These are phyloP conservation scores for Cyberlindnera bimundalis DNA, from an alignment of 805 yeast genomes.

Conservation along the genomic window DNA sequence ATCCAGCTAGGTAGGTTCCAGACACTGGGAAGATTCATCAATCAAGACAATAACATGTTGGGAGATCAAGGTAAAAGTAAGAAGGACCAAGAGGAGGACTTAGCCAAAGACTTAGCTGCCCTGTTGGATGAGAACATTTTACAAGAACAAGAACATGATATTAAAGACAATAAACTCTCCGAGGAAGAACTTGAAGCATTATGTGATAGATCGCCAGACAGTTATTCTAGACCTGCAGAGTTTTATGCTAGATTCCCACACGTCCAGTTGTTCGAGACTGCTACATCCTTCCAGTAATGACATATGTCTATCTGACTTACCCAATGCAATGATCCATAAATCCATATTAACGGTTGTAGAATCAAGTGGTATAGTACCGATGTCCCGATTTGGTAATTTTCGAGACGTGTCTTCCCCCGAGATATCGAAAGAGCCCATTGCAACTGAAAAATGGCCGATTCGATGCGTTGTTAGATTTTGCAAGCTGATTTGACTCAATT, in stretches of 20 bases:
- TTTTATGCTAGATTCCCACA: conserved; percentile 31
- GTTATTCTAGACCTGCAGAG: conserved; percentile 34
- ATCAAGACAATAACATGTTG: conserved; percentile 28
- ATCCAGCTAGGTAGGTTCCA: conserved; percentile 63
- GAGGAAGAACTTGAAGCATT: conserved; percentile 46
- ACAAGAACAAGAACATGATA: conserved; percentile 31
- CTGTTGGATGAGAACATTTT: conserved; percentile 40
- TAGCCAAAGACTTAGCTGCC: conserved; percentile 39
- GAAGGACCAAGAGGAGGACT: conserved; percentile 27
- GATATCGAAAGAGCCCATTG: neutral
- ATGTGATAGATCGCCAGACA: conserved; percentile 42
- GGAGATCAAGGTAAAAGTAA: conserved; percentile 17
- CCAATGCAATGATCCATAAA: too few relatives aligned
- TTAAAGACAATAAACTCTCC: conserved; percentile 22
- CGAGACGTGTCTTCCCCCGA: neutral
- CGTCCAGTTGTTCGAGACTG: conserved; percentile 37
- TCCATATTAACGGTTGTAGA: too few relatives aligned
- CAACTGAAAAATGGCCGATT: neutral
- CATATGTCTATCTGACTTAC: too few relatives aligned
- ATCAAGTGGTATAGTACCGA: too few relatives aligned
- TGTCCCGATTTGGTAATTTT: too few relatives aligned
- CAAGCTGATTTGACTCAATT: too few relatives aligned
- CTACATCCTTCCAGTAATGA: conserved; percentile 5
- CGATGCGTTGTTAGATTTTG: neutral
- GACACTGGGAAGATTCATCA: conserved; percentile 36